These are phyloP conservation scores for Taiozyma sp. DNA, from an alignment of 1,139 yeast genomes.

Conservation along the genomic window DNA sequence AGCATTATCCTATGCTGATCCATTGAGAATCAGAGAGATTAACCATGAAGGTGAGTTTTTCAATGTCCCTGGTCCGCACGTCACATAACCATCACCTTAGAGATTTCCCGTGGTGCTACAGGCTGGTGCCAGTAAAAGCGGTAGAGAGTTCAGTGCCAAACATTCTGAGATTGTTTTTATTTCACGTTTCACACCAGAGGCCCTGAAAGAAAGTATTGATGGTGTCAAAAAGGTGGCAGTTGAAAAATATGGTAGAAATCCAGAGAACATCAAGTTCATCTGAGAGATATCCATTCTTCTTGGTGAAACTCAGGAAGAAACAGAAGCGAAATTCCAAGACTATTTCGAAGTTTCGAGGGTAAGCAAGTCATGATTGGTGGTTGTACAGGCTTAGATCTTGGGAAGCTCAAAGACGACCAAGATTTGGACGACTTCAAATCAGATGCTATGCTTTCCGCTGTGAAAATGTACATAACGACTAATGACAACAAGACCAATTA, in stretches of 20 bases:
- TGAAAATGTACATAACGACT: conserved; percentile 14
- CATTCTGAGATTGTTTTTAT: conserved; percentile 37
- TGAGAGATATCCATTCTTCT: conserved; percentile 28
- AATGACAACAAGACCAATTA: conserved; percentile 22
- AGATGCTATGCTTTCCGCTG: conserved; percentile 25
- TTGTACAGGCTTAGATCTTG: conserved; percentile 28
- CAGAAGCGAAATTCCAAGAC: conserved; percentile 27
- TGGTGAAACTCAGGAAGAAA: conserved; percentile 32
- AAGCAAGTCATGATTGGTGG: conserved; percentile 36
- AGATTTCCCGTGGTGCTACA: conserved; percentile 40
- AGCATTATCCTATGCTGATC: conserved; percentile 32
- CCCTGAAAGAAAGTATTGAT: conserved; percentile 24
- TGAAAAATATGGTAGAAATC: conserved; percentile 31
- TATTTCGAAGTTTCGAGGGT: conserved; percentile 30
- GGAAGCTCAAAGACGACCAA: conserved; percentile 28
- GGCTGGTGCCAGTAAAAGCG: conserved; percentile 42
- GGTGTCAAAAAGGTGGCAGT: conserved; percentile 27
- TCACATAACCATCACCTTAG: conserved; percentile 39
- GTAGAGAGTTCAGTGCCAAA: conserved; percentile 38
- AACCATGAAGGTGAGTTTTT: conserved; percentile 33
- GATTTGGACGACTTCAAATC: conserved; percentile 27
- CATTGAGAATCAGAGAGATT: conserved; percentile 34
- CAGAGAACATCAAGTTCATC: conserved; percentile 30
- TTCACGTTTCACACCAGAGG: conserved; percentile 28
- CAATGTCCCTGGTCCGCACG: conserved; percentile 38